Evolutionary conservation across 2,329 filamentous ascomycete species (phyloP).

Genomic region (Trichoderma endophyticum): DNA sequence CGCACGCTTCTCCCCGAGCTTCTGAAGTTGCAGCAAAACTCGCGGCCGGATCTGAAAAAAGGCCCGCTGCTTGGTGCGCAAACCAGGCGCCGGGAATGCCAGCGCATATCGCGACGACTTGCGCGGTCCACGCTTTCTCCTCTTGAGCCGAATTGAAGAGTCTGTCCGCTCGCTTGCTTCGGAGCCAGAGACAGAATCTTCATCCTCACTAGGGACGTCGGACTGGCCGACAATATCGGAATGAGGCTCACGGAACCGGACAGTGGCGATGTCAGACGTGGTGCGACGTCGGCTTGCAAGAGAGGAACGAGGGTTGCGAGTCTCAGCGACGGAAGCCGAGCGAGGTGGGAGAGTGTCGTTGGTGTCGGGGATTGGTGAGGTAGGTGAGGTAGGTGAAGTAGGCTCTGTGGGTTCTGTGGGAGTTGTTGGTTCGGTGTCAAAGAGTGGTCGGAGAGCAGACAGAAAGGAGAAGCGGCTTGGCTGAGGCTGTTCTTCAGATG

Average conservation of each 20-base stretch:
- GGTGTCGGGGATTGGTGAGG: neutral
- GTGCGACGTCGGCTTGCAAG: constrained; percentile 28
- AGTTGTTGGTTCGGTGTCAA: constrained; percentile 27
- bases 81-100: constrained; percentile 62
- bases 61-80: constrained; percentile 60
- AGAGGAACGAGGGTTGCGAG: constrained; percentile 3
- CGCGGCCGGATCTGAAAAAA: constrained; percentile 65
- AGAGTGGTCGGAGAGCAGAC: constrained; percentile 39
- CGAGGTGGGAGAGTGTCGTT: neutral
- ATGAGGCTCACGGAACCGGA: constrained; percentile 44
- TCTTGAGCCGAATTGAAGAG: constrained; percentile 35
- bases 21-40: constrained; percentile 69
- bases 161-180: constrained; percentile 47
- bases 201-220: constrained; percentile 47
- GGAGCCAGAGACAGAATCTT: constrained; percentile 41
- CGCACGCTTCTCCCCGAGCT: constrained; percentile 59
- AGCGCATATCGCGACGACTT: constrained; percentile 63
- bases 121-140: constrained; percentile 46
- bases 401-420: neutral
- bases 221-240: constrained; percentile 28
- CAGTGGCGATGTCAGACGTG: constrained; percentile 39
- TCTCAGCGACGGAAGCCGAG: constrained; percentile 4
- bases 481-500: constrained; percentile 32
- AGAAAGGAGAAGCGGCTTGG: constrained; percentile 40
- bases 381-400: neutral